phyloP scores from a whole-genome alignment of 2,329 filamentous ascomycete species.

The Phoma sp. region DNA sequence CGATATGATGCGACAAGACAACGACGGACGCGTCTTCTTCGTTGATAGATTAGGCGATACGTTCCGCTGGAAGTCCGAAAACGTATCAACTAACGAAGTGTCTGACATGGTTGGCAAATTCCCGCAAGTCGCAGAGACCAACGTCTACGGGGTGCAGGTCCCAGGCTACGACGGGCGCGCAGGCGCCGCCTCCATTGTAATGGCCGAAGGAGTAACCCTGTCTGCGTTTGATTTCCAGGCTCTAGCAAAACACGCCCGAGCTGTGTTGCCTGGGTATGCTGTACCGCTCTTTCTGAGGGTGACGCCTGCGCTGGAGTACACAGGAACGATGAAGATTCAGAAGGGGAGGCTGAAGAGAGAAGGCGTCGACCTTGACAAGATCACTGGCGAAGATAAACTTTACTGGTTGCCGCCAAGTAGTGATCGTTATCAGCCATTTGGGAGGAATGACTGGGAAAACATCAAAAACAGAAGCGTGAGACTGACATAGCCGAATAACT shows the following conservation, averaged over 20 bases:
- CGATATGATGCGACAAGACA: conserved; percentile 47
- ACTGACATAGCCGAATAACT: conserved; percentile 19
- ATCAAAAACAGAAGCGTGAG: conserved; percentile 40
- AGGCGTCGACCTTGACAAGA: conserved; percentile 51
- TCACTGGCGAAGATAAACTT: conserved; percentile 47
- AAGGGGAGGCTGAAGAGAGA: conserved; percentile 52
- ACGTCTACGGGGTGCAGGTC: conserved; percentile 54
- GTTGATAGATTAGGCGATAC: conserved; percentile 50
- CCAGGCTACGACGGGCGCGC: conserved; percentile 55
- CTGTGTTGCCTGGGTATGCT: conserved; percentile 53
- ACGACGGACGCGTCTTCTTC: conserved; percentile 46
- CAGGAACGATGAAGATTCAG: conserved; percentile 55
- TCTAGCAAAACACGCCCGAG: conserved; percentile 48
- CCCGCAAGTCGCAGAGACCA: conserved; percentile 51
- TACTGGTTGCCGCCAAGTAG: conserved; percentile 50
- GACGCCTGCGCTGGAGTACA: conserved; percentile 51
- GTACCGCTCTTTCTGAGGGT: conserved; percentile 54
- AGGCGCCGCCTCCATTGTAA: conserved; percentile 52
- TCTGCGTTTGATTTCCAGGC: conserved; percentile 42
- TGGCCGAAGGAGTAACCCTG: conserved; percentile 42
- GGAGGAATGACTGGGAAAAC: conserved; percentile 44
- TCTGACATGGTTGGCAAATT: conserved; percentile 51
- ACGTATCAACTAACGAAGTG: conserved; percentile 56
- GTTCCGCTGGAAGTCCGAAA: conserved; percentile 54
- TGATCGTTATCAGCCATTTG: conserved; percentile 49